phyloP scores from a whole-genome alignment of 2,329 filamentous ascomycete species.

The Penicillium sp. region DNA sequence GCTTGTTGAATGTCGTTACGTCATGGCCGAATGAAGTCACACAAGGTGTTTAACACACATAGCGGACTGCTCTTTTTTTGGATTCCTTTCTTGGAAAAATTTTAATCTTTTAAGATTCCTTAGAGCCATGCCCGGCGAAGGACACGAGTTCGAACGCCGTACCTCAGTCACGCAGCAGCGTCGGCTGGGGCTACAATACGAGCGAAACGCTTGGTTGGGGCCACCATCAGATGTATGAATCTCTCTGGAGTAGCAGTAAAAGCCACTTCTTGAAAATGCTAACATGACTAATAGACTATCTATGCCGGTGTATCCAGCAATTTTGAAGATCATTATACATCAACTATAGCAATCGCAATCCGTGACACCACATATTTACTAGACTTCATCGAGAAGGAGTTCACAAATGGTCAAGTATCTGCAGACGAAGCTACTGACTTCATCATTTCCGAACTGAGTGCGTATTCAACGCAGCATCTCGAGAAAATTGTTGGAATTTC shows the following conservation, averaged over 20 bases:
- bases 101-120: background rate
- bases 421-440: slow-evolving; percentile 56
- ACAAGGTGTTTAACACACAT: background rate
- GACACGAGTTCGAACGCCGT: slow-evolving; percentile 20
- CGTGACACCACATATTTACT: slow-evolving; percentile 73
- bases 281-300: slow-evolving; percentile 32
- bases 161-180: slow-evolving; percentile 35
- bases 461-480: slow-evolving; percentile 63
- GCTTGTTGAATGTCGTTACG: slow-evolving; percentile 5
- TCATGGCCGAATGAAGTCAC: slow-evolving; percentile 13
- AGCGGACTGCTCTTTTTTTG: too few species aligned
- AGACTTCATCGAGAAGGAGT: slow-evolving; percentile 66
- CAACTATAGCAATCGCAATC: slow-evolving; percentile 64
- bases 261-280: background rate
- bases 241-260: background rate
- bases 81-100: background rate
- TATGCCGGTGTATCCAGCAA: slow-evolving; percentile 42
- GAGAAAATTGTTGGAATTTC: slow-evolving; percentile 74
- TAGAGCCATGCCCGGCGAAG: slow-evolving; percentile 8
- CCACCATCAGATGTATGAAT: slow-evolving; percentile 39
- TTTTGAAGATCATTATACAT: slow-evolving; percentile 42
- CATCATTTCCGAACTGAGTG: slow-evolving; percentile 55
- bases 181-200: slow-evolving; percentile 31
- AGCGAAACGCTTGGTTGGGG: slow-evolving; percentile 36
- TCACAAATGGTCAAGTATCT: slow-evolving; percentile 45